Evolutionary conservation across 495 filamentous ascomycete species (phyloP).

Genomic region (Ascodesmis nigricans): DNA sequence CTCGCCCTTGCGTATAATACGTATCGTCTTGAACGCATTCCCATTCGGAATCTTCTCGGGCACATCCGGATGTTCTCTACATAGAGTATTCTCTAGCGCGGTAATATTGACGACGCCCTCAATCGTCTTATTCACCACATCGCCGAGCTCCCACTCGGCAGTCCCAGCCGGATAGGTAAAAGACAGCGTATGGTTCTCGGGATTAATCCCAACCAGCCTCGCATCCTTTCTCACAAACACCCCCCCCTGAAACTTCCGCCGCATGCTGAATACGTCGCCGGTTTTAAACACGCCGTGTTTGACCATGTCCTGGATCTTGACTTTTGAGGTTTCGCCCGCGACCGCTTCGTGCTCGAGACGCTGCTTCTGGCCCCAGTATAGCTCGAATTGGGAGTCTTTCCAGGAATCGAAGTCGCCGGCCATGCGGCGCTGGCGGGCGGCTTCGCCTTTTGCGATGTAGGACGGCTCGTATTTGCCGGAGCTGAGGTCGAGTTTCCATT

Average conservation of each 20-base stretch:
- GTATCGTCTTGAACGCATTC: constrained; percentile 19
- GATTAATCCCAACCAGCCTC: constrained; percentile 1
- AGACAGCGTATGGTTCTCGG: constrained; percentile 5
- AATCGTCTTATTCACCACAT: constrained; percentile 11
- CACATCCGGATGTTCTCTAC: constrained; percentile 11
- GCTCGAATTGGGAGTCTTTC: constrained; percentile 41
- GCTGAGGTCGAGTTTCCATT: constrained; percentile 9
- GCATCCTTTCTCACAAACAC: constrained; percentile 2
- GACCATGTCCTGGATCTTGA: constrained; percentile 27
- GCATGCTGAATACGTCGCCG: constrained; percentile 29
- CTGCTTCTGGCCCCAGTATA: constrained; percentile 49
- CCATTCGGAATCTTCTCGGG: constrained; percentile 17
- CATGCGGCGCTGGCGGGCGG: constrained; percentile 26
- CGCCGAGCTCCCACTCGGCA: constrained; percentile 6
- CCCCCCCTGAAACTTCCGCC: constrained; percentile 6
- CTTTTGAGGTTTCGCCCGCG: constrained; percentile 28
- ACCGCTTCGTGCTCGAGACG: constrained; percentile 20
- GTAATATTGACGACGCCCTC: constrained; percentile 7
- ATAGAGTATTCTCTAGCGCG: constrained; percentile 13
- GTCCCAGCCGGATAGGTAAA: constrained; percentile 17
- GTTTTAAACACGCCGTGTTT: constrained; percentile 27
- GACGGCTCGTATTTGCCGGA: constrained; percentile 4
- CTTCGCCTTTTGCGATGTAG: constrained; percentile 10
- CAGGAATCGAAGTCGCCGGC: constrained; percentile 48
- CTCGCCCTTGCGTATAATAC: constrained; percentile 14